These are phyloP conservation scores for Pythium myriotylum DNA, from an alignment of 352 stramenopile species.

Conservation along the genomic window DNA sequence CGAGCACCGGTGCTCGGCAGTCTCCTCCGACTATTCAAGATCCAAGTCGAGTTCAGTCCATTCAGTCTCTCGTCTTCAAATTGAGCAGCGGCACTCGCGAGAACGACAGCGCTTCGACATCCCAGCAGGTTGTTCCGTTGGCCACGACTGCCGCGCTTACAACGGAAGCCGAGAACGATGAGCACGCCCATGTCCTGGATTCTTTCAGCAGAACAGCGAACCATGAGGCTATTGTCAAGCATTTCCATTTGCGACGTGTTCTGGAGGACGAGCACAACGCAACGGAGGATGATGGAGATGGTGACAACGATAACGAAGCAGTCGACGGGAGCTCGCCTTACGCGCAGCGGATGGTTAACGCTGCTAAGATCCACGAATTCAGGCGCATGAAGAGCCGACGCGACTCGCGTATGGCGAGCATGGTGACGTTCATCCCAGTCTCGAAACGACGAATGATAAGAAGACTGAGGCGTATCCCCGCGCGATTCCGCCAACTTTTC, in stretches of 20 bases:
- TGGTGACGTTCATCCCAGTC: slow-evolving; percentile 19
- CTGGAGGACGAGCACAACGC: slow-evolving; percentile 12
- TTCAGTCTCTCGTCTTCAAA: slow-evolving; percentile 13
- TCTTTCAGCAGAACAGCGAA: slow-evolving; percentile 18
- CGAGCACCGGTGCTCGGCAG: background rate
- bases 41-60: slow-evolving; percentile 13
- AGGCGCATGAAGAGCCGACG: slow-evolving; percentile 17
- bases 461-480: slow-evolving; percentile 1
- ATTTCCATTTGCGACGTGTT: slow-evolving; percentile 27
- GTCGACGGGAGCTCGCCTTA: slow-evolving; percentile 7
- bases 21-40: background rate
- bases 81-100: background rate
- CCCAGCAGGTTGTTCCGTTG: slow-evolving; percentile 8
- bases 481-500: background rate
- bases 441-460: slow-evolving; percentile 9
- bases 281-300: slow-evolving; percentile 13
- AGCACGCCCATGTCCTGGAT: background rate
- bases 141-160: background rate
- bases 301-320: background rate
- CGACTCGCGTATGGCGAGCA: slow-evolving; percentile 12
- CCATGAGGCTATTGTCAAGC: slow-evolving; percentile 27
- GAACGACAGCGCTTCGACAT: background rate
- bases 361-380: slow-evolving; percentile 30
- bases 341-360: slow-evolving; percentile 28
- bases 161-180: background rate